Evolutionary conservation across 805 yeast species (phyloP), one percentile per base, ranked within the genome.

Genomic region (Wickerhamomyces chaumierensis): DNA sequence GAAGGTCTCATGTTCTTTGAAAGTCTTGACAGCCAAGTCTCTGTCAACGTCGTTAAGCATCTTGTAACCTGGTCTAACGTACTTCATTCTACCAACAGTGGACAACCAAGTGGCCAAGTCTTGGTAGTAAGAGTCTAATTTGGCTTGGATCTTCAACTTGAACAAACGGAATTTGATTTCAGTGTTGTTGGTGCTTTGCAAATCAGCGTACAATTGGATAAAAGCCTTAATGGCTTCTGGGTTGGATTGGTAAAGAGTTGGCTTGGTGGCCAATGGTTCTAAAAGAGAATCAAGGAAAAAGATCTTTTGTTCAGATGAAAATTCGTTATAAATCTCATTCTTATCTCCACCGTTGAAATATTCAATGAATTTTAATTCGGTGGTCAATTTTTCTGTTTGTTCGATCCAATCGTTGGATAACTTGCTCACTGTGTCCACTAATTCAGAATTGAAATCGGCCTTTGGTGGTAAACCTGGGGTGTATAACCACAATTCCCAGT

Each of bases 21-120:
- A 87, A 5, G 88, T 83, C 3, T 53, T 53, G 13, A 78, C 50
- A 0, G 95, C 95, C 45, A 79, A 63, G 14, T 67, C 64, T 34
- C 71, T 73, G 57, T 83, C 81, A 18, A 79, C 90, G 6, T 61
- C 52, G 52, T 75, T 71, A 44, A 87, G 65, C 43, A 78, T 61
- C 34, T 75, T 69, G 61, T 76, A 86, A 4, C 92, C 85, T 23
- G 96, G 95, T 58, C 96, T 73, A 19, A 84, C 95, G 54, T 79
- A 87, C 63, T 87, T 87, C 96, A 87, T 87, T 66, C 96, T 73
- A 17, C 96, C 96, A 18, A 87, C 92, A 3, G 88, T 78, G 12
- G 90, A 94, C 39, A 87, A 68, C 95, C 95, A 87, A 38, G 75
- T 73, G 3, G 94, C 86, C 35, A 87, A 62, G 34, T 60, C 61